Evolutionary conservation across 2,329 filamentous ascomycete species (phyloP).

Genomic region (Trichophyton benhamiae): DNA sequence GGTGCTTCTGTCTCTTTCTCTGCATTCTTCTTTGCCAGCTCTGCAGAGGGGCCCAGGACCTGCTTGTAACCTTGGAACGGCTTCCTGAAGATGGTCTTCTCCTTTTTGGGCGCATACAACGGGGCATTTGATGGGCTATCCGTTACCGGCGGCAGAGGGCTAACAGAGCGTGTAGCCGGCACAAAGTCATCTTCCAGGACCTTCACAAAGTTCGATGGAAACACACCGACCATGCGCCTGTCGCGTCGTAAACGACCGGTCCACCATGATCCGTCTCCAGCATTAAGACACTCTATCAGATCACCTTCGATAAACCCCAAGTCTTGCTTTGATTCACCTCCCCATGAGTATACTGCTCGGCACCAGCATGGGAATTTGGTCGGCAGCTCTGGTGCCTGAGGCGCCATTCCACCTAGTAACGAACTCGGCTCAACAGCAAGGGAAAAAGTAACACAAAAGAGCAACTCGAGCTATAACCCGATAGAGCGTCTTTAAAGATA

Average conservation of each 20-base stretch:
- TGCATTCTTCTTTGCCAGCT: constrained; percentile 26
- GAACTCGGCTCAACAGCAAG: background rate
- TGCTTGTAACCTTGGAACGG: constrained; percentile 52
- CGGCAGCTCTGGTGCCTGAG: constrained; percentile 45
- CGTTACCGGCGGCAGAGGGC: constrained; percentile 38
- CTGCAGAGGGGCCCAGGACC: constrained; percentile 30
- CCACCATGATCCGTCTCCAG: constrained; percentile 97
- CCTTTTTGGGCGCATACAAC: constrained; percentile 45
- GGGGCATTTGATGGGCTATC: constrained; percentile 24
- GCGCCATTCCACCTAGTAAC: constrained; percentile 29
- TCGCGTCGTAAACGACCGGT: constrained; percentile 84
- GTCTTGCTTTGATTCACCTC: constrained; percentile 88
- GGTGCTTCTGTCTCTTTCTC: constrained; percentile 10
- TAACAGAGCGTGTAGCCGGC: constrained; percentile 44
- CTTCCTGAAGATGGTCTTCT: constrained; percentile 49
- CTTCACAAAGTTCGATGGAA: constrained; percentile 95
- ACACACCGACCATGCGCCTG: constrained; percentile 77
- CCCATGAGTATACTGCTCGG: constrained; percentile 83
- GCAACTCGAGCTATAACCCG: background rate
- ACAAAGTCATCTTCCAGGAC: constrained; percentile 75
- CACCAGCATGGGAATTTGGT: constrained; percentile 83
- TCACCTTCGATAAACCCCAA: constrained; percentile 96
- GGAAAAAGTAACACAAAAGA: background rate
- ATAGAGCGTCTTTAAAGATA: background rate
- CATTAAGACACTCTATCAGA: constrained; percentile 94